Evolutionary conservation across 164 flowering plant species (phyloP), one percentile per base, ranked within the genome.

Genomic region (Chloranthus sessilifolius): DNA sequence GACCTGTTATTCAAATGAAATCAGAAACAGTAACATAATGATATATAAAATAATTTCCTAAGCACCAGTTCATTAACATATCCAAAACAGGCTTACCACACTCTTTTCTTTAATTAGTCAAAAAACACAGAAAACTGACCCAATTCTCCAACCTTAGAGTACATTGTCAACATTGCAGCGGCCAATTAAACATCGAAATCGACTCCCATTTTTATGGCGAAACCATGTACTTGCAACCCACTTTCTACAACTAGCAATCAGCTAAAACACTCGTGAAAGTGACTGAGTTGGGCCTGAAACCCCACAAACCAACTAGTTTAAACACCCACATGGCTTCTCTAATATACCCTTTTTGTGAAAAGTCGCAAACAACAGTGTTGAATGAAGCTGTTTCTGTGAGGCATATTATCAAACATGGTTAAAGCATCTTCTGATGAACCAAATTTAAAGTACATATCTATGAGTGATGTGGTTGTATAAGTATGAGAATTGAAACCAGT

Each of bases 361-460:
- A 75, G 44, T 88, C 94, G 5, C 83, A 79, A 47, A 84, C 61
- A 4, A 43, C 48, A 0, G 82, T 67, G 44, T 80, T 88, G 17
- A 73, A 4, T 0, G 74, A 60, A 19, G 74, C 73, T 39, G 55
- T 58, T 76, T 47, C 72, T 60, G 1, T 74, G 43, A 41, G 78
- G 79, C 67, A 81, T 83, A 75, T 73, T 72, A 23, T 68, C 77
- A 45, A 83, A 81, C 83, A 74, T 65, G 36, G 75, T 71, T 55
- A 65, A 36, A 1, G 82, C 88, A 54, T 67, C 67, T 1, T 36
- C 50, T 0, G 66, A 2, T 0, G 39, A 38, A 3, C 47, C 55
- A 28, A 74, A 51, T 25, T 70, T 73, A 74, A 70, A 61, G 59
- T 81, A 82, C 73, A 71, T 59, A 16, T 15, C 56, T 0, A 64